phyloP scores from a whole-genome alignment of 495 filamentous ascomycete genomes.

The Acidiella bohemica region DNA sequence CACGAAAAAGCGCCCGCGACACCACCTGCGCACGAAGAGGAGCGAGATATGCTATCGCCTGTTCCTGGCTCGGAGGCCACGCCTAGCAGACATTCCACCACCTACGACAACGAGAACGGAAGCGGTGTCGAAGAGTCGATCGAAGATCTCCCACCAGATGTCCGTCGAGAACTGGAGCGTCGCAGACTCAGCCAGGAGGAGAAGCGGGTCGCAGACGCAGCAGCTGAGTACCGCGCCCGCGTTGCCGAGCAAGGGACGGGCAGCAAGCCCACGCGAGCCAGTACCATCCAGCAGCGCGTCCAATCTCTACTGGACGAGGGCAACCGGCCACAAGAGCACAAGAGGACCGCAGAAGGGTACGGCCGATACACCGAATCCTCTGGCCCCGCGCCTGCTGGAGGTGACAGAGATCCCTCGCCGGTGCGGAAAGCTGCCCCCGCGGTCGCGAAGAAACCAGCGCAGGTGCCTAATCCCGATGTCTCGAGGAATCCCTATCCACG shows the following conservation, averaged over 20 bases:
- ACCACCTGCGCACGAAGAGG: constrained; percentile 29
- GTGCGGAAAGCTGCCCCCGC: constrained; percentile 4
- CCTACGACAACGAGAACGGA: constrained; percentile 49
- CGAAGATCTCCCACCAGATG: constrained; percentile 75
- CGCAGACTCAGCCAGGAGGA: constrained; percentile 77
- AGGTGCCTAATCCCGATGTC: background rate
- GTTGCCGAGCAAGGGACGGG: constrained; percentile 43
- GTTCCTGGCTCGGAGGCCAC: constrained; percentile 67
- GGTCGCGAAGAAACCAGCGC: constrained; percentile 3
- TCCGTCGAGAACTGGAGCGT: constrained; percentile 80
- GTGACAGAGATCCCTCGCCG: background rate
- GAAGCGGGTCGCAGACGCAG: constrained; percentile 76
- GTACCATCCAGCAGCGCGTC: constrained; percentile 80
- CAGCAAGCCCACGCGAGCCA: constrained; percentile 22
- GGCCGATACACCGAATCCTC: constrained; percentile 59
- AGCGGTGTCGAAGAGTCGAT: constrained; percentile 39
- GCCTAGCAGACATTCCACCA: too few species aligned
- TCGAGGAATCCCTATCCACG: constrained; percentile 8
- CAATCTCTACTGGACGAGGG: constrained; percentile 75
- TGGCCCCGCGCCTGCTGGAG: constrained; percentile 1
- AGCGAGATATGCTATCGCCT: constrained; percentile 48
- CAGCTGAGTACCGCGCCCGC: constrained; percentile 76
- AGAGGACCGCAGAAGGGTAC: constrained; percentile 73
- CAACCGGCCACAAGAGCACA: constrained; percentile 38
- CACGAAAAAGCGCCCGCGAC: background rate